These are phyloP conservation scores for Patellifolia procumbens DNA, from an alignment of 179 eudicot genomes.

Conservation along the genomic window DNA sequence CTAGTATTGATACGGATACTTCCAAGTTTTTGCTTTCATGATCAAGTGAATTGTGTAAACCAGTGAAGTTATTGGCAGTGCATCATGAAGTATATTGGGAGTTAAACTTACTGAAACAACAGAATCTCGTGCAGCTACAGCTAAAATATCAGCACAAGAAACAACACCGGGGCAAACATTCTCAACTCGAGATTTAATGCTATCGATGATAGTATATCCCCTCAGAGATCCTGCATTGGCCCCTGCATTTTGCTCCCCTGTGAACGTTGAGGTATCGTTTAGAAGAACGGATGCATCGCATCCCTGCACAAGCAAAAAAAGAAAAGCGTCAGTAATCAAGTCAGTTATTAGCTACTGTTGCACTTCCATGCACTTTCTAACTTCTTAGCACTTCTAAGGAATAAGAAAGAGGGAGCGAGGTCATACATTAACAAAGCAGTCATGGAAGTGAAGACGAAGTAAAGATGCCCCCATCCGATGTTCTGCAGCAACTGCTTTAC, in stretches of 20 bases:
- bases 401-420: not conserved
- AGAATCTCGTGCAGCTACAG: conserved; percentile 49
- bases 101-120: conserved; percentile 37
- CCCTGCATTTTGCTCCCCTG: conserved; percentile 41
- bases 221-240: conserved; percentile 46
- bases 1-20: not conserved
- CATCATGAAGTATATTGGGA: not conserved
- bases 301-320: conserved; percentile 33
- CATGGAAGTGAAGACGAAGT: conserved; percentile 57
- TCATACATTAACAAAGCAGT: conserved; percentile 52
- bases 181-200: conserved; percentile 36
- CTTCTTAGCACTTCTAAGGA: not conserved
- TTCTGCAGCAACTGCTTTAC: conserved; percentile 27
- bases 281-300: conserved; percentile 59
- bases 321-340: not conserved
- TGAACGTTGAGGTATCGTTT: conserved; percentile 37
- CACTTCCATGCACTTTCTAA: not conserved
- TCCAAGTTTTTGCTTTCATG: not conserved
- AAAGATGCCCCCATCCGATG: conserved; percentile 64
- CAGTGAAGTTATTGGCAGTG: not conserved
- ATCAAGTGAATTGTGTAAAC: not conserved
- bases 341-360: not conserved
- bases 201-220: conserved; percentile 46
- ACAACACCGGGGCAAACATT: conserved; percentile 35
- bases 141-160: conserved; percentile 53